A percentile compares a stretch with the other conserved stretches of the same genome.
phyloP scores from a whole-genome alignment of 371 early-diverging fungal genomes.

The Lichtheimia ornata region DNA sequence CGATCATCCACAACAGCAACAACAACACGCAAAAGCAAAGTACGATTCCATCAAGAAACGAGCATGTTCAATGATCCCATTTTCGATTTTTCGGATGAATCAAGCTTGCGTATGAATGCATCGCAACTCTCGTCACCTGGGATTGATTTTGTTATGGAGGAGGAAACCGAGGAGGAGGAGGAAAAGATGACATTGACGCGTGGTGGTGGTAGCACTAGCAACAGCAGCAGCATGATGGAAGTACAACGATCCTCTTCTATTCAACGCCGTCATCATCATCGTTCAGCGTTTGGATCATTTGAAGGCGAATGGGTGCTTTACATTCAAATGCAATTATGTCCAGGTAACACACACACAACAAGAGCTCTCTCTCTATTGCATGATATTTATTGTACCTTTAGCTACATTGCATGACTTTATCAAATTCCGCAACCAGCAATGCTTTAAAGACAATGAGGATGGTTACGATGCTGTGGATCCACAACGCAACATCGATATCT shows the following conservation, averaged over 20 bases:
- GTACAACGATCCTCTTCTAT: no score
- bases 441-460: constrained; percentile 7
- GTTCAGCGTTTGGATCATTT: not conserved
- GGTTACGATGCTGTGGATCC: constrained; percentile 34
- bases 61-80: constrained; percentile 13
- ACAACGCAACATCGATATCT: constrained; percentile 48
- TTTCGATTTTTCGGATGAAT: not conserved
- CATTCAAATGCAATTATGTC: constrained; percentile 89
- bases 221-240: no score
- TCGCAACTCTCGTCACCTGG: not conserved
- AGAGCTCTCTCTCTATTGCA: not conserved
- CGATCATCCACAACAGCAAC: not conserved
- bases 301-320: constrained; percentile 63
- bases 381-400: constrained; percentile 10
- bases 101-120: not conserved
- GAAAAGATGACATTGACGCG: constrained; percentile 7
- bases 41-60: no score
- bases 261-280: not conserved
- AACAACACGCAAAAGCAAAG: not conserved
- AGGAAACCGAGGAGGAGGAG: not conserved
- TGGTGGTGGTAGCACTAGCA: no score
- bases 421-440: constrained; percentile 33
- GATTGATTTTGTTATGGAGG: constrained; percentile 13
- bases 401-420: constrained; percentile 52
- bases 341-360: constrained; percentile 45